phyloP scores from a whole-genome alignment of 2,329 filamentous ascomycete genomes.

The Lasiodiplodia gonubiensis region DNA sequence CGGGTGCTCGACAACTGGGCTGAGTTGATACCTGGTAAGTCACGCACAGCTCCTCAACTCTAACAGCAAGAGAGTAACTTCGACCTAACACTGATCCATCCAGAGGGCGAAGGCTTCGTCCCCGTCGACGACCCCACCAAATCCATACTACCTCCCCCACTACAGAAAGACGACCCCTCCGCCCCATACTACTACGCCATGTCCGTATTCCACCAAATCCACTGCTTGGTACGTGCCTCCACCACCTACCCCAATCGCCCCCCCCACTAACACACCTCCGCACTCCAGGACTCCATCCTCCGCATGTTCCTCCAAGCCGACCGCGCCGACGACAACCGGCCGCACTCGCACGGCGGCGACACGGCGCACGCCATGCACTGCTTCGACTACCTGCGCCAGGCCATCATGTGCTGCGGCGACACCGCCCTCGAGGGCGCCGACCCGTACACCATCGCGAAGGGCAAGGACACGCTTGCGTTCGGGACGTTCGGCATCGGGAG shows the following conservation, averaged over 20 bases:
- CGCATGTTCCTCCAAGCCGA: neutral
- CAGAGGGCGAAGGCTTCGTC: neutral
- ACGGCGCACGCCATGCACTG: constrained; percentile 43
- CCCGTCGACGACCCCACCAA: neutral
- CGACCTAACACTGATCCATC: neutral
- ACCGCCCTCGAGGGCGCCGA: constrained; percentile 38
- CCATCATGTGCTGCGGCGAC: constrained; percentile 43
- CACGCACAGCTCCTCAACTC: neutral
- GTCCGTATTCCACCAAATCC: constrained; percentile 38
- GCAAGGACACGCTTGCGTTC: neutral
- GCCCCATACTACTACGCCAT: constrained; percentile 32
- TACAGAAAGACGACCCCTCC: neutral
- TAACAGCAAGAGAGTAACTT: no score
- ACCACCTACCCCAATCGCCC: neutral
- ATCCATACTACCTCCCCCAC: neutral
- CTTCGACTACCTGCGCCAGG: constrained; percentile 45
- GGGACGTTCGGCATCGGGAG: neutral
- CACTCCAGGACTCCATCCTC: neutral
- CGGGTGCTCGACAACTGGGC: neutral
- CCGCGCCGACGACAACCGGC: neutral
- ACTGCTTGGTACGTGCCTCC: constrained; percentile 31
- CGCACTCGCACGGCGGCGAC: neutral
- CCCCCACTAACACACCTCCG: neutral
- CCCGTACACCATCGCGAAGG: neutral
- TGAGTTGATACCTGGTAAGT: neutral